A percentile compares a stretch with the other conserved stretches of the same genome.
Conservation (phyloP, 2,329 filamentous ascomycete genomes). For the Cordyceps pruinosa region DNA sequence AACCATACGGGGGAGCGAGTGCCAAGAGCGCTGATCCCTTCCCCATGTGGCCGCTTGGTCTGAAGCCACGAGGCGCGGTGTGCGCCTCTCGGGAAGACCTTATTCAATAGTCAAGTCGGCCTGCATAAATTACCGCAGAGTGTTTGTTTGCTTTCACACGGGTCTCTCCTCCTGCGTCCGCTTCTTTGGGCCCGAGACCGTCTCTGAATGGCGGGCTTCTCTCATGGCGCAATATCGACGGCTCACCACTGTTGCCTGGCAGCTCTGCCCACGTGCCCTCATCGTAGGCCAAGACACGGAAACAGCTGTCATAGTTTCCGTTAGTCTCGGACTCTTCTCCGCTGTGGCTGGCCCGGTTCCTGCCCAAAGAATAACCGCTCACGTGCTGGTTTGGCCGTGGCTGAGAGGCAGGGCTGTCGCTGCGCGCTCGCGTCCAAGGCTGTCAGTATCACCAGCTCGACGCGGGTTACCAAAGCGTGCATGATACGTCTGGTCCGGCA, state of each 20-base stretch:
- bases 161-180: not conserved
- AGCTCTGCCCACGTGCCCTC: not conserved
- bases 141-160: not conserved
- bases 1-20: not conserved
- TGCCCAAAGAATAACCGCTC: not conserved
- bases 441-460: no score
- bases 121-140: not conserved
- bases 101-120: not conserved
- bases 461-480: no score
- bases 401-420: no score
- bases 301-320: not conserved
- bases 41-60: not conserved
- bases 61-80: slow-evolving; percentile 7
- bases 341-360: not conserved
- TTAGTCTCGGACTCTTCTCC: not conserved
- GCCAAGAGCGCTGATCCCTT: slow-evolving; percentile 3
- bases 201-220: not conserved
- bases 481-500: no score
- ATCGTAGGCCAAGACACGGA: not conserved
- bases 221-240: not conserved
- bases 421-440: no score
- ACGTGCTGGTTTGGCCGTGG: not conserved
- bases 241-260: not conserved
- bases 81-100: not conserved
- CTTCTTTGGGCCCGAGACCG: not conserved